Percentiles rank a stretch among this genome's conserved stretches.
Evolutionary conservation across 2,329 filamentous ascomycete species (phyloP).

Genomic region (Neonectria punicea): DNA sequence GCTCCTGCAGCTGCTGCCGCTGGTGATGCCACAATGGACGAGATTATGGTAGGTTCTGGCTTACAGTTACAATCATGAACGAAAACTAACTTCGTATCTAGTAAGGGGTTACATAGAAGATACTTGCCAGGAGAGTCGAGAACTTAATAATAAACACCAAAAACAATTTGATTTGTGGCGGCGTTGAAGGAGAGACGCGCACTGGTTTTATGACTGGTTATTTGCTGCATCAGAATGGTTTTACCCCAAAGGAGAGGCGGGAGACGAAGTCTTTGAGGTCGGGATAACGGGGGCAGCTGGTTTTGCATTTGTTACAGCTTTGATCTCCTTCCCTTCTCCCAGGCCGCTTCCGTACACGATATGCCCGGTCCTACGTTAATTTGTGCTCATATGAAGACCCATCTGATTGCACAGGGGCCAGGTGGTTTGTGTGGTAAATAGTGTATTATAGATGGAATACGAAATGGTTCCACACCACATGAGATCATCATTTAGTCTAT

Average conservation of each 20-base stretch:
- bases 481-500: background rate
- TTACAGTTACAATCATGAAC: background rate
- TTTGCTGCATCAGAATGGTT: constrained; percentile 39
- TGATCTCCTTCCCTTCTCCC: constrained; percentile 31
- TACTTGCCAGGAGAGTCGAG: background rate
- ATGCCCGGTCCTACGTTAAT: background rate
- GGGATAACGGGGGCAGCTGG: constrained; percentile 35
- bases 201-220: constrained; percentile 26
- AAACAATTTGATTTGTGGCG: constrained; percentile 32
- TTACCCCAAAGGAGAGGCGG: constrained; percentile 24
- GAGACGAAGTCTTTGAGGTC: constrained; percentile 26
- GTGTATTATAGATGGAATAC: constrained; percentile 40
- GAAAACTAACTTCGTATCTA: constrained; percentile 26
- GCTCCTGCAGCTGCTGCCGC: constrained; percentile 59
- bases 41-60: constrained; percentile 60
- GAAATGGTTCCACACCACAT: constrained; percentile 19
- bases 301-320: constrained; percentile 41
- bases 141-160: constrained; percentile 38
- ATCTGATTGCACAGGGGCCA: background rate
- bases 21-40: constrained; percentile 73
- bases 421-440: constrained; percentile 7
- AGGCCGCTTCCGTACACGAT: constrained; percentile 11
- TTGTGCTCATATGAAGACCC: background rate
- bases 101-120: constrained; percentile 25
- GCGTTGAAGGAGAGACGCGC: constrained; percentile 24